Conservation (phyloP, 345 rosid species). For the Gossypium sturtianum region DNA sequence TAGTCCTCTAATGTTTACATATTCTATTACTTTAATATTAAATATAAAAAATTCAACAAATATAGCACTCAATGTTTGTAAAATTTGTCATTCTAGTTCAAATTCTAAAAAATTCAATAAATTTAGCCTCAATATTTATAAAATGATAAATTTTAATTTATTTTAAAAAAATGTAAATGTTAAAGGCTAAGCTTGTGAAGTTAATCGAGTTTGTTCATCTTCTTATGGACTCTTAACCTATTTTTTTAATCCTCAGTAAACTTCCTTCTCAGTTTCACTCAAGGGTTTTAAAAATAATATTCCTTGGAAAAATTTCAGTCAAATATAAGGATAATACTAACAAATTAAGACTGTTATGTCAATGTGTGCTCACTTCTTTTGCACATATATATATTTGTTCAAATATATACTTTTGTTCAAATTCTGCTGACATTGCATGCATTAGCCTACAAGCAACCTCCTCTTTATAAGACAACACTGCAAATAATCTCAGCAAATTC, state of each 20-base stretch:
- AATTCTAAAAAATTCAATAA: too few species aligned
- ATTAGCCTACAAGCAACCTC: neutral
- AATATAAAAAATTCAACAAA: too few species aligned
- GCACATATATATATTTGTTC: neutral
- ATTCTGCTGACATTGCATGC: neutral
- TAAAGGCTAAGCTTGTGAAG: neutral
- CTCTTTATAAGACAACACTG: neutral
- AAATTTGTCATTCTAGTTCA: too few species aligned
- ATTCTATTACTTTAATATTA: too few species aligned
- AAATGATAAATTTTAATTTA: too few species aligned
- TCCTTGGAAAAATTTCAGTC: too few species aligned
- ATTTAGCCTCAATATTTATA: too few species aligned
- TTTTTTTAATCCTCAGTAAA: neutral
- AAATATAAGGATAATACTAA: neutral
- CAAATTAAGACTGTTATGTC: neutral
- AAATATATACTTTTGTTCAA: neutral
- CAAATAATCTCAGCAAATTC: neutral
- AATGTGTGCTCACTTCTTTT: neutral
- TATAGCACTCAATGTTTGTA: too few species aligned
- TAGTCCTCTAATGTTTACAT: too few species aligned
- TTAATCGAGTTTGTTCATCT: neutral
- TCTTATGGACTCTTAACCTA: neutral
- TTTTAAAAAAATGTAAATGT: neutral
- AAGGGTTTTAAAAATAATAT: neutral
- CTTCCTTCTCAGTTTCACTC: neutral